phyloP scores from a whole-genome alignment of 805 yeast genomes.

The Candida argentea region DNA sequence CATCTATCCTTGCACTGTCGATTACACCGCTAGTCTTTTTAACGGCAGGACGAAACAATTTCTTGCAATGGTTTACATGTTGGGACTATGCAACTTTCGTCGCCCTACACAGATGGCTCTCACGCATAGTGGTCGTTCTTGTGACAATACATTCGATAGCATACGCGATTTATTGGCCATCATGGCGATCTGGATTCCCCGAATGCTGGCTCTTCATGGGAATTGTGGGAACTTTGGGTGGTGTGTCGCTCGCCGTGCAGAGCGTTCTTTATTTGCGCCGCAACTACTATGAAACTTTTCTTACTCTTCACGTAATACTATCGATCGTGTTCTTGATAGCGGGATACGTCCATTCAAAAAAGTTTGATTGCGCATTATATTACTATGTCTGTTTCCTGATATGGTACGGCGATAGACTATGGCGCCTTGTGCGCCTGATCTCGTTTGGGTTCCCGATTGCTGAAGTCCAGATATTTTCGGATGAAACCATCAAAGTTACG shows the following conservation, averaged over 20 bases:
- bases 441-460: slow-evolving; percentile 16
- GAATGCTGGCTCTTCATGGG: slow-evolving; percentile 14
- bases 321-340: slow-evolving; percentile 13
- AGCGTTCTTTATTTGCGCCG: slow-evolving; percentile 11
- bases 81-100: slow-evolving; percentile 40
- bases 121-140: slow-evolving; percentile 34
- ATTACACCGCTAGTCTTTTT: slow-evolving; percentile 23
- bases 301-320: slow-evolving; percentile 13
- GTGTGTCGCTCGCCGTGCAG: slow-evolving; percentile 11
- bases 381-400: slow-evolving; percentile 11
- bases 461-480: slow-evolving; percentile 12
- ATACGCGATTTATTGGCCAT: slow-evolving; percentile 2
- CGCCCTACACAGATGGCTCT: slow-evolving; percentile 48
- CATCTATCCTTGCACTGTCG: slow-evolving; percentile 16
- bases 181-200: slow-evolving; percentile 6
- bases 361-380: slow-evolving; percentile 6
- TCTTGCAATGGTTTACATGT: slow-evolving; percentile 27
- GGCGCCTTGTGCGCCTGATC: slow-evolving; percentile 11
- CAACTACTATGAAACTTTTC: slow-evolving; percentile 13
- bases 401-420: slow-evolving; percentile 15
- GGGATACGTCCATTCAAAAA: slow-evolving; percentile 8
- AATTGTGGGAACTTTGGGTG: slow-evolving; percentile 9
- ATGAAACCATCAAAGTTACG: slow-evolving; percentile 14
- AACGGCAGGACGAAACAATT: slow-evolving; percentile 27
- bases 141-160: slow-evolving; percentile 28